Percentiles rank a stretch among this genome's conserved stretches.
phyloP scores from a whole-genome alignment of 2,329 filamentous ascomycete genomes.

The Allantophomopsis lycopodina region DNA sequence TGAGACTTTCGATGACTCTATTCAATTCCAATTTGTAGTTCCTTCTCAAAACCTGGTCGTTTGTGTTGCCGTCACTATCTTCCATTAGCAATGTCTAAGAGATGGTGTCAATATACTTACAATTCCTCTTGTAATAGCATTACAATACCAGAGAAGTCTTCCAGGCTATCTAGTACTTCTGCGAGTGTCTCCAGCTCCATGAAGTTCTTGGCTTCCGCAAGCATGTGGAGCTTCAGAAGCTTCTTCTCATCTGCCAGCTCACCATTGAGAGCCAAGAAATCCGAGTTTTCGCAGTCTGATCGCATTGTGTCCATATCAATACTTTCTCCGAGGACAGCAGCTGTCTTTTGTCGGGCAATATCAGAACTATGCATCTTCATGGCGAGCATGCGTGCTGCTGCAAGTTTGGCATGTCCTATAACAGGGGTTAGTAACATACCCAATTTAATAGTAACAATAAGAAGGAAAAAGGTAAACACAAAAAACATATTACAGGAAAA shows the following conservation, averaged over 20 bases:
- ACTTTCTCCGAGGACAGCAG: conserved; percentile 23
- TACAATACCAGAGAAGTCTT: conserved; percentile 35
- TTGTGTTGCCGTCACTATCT: no score
- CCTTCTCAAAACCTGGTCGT: no score
- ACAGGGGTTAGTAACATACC: conserved; percentile 15
- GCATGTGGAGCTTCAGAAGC: conserved; percentile 20
- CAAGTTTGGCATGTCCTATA: conserved; percentile 27
- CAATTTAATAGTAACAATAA: no score
- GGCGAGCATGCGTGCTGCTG: conserved; percentile 38
- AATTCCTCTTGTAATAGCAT: not conserved
- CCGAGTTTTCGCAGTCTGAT: conserved; percentile 10
- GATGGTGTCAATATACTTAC: conserved; percentile 2
- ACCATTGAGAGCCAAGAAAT: conserved; percentile 18
- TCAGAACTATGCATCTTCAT: conserved; percentile 32
- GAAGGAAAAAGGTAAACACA: no score
- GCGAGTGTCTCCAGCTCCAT: conserved; percentile 57
- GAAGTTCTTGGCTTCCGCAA: conserved; percentile 44
- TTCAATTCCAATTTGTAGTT: conserved; percentile 27
- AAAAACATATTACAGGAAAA: conserved; percentile 9
- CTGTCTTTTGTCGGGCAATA: conserved; percentile 18
- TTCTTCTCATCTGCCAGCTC: conserved; percentile 18
- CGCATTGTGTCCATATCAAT: conserved; percentile 20
- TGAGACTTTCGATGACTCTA: conserved; percentile 37
- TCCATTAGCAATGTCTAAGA: not conserved
- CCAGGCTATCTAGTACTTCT: conserved; percentile 50